A percentile compares a stretch with the other conserved stretches of the same genome.
Evolutionary conservation across 495 filamentous ascomycete species (phyloP).

Genomic region (Lasiosphaeris hirsuta): DNA sequence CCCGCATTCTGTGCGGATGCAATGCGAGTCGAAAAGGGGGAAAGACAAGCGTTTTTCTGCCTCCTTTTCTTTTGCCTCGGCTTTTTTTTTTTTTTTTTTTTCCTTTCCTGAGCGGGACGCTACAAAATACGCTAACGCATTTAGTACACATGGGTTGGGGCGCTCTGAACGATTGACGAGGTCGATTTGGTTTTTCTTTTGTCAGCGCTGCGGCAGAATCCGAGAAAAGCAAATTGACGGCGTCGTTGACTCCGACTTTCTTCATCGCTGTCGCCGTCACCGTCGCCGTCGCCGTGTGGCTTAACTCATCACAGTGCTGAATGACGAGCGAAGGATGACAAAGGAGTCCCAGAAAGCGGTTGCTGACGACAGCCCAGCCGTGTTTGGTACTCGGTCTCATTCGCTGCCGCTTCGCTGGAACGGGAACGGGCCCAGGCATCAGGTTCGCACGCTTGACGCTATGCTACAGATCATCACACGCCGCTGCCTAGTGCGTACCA

Average conservation of each 20-base stretch:
- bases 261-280: no score
- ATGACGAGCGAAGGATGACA: not conserved
- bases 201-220: no score
- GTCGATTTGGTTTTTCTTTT: no score
- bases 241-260: no score
- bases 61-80: not conserved
- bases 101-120: not conserved
- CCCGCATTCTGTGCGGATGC: slow-evolving; percentile 12
- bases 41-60: slow-evolving; percentile 2
- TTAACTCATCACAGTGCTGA: not conserved
- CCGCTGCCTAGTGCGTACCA: no score
- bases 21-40: slow-evolving; percentile 10
- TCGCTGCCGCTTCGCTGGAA: slow-evolving; percentile 12
- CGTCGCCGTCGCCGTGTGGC: no score
- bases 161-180: not conserved
- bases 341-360: not conserved
- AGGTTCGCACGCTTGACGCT: no score
- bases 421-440: not conserved
- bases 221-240: no score
- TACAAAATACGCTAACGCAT: not conserved
- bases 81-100: slow-evolving; percentile 6
- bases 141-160: not conserved
- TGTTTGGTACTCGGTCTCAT: slow-evolving; percentile 10
- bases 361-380: not conserved
- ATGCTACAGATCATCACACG: no score